Percentiles rank a stretch among this genome's conserved stretches.
Conservation (phyloP, 2,329 filamentous ascomycete species). For the Calonectria pteridis region DNA sequence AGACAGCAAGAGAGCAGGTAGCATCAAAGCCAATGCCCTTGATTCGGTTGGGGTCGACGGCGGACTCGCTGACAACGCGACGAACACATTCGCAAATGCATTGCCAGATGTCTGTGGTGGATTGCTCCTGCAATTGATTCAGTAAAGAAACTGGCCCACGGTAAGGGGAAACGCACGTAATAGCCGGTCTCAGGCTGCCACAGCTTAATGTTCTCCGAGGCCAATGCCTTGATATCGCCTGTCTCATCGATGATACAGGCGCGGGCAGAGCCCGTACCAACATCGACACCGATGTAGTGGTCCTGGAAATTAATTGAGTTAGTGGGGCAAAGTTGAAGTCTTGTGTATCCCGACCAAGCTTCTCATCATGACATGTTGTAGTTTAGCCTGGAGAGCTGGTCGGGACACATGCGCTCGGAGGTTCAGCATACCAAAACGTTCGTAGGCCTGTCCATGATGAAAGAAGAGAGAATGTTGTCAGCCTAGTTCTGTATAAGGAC, state of each 20-base stretch:
- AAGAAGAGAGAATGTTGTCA: slow-evolving; percentile 25
- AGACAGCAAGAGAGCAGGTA: slow-evolving; percentile 96
- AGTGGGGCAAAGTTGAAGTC: slow-evolving; percentile 23
- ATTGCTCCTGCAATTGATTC: slow-evolving; percentile 80
- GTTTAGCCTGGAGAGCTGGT: slow-evolving; percentile 1
- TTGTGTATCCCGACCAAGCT: slow-evolving; percentile 2
- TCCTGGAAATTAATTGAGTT: slow-evolving; percentile 54
- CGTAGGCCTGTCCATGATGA: slow-evolving; percentile 50
- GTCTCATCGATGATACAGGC: slow-evolving; percentile 95
- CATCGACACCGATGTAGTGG: slow-evolving; percentile 88
- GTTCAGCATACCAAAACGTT: slow-evolving; percentile 47
- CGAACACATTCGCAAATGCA: slow-evolving; percentile 93
- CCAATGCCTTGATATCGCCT: slow-evolving; percentile 86
- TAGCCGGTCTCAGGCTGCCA: slow-evolving; percentile 83
- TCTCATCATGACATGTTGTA: slow-evolving; percentile 19
- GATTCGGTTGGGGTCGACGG: slow-evolving; percentile 80
- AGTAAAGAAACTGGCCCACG: not conserved
- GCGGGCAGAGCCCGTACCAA: slow-evolving; percentile 94
- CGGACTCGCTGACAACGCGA: slow-evolving; percentile 83
- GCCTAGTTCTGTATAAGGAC: slow-evolving; percentile 21
- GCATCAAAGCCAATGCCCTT: slow-evolving; percentile 97
- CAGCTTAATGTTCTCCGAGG: slow-evolving; percentile 81
- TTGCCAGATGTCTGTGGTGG: slow-evolving; percentile 95
- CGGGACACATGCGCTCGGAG: not conserved
- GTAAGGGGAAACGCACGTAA: slow-evolving; percentile 67